Evolutionary conservation across 768 basidiomycete genomes (phyloP), one percentile per base, ranked within the genome.

Genomic region (Mycena haematopus): DNA sequence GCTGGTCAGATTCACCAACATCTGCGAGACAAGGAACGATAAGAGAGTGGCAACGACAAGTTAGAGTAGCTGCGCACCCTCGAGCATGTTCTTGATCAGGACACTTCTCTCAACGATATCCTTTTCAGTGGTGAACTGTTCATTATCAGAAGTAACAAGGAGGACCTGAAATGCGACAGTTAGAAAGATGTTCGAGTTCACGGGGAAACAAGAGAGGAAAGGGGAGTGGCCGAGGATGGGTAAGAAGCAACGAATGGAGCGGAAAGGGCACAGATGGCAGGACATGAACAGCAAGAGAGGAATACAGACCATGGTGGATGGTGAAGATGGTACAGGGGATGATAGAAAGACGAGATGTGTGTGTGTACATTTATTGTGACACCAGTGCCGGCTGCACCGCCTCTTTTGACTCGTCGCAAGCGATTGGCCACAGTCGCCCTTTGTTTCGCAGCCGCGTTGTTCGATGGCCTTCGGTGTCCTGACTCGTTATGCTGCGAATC

Each of bases 21-120:
- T 98, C 95, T 97, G 70, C 9, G 59, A 50, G 42, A 63, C 66
- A 58, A 59, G 62, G 66, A 50, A 31, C 29, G n/a, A 31, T 31
- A 31, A 31, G 29, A 5, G 29, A 31, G 29, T 31, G 29, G 29
- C 36, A 36, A 9, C 13, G 36, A 36, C 14, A 36, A 3, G 13
- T 36, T 14, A 3, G 36, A 15, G 36, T 9, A 36, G 13, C 8
- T 51, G 70, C 80, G 42, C 60, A 93, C 97, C 97, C 79, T 99
- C 97, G 56, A 99, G 91, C 97, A 99, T 98, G 83, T 97, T 96
- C 84, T 96, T 97, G 78, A 99, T 97, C 70, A 99, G 86, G 11
- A 96, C 95, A 65, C 88, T 91, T 76, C 97, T 92, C 80, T 96
- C 93, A 58, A 94, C 94, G 59, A 99, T 93, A 59, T 95, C 92